These are phyloP conservation scores for Marsdenia floribunda DNA, from an alignment of 257 asterid species.

Conservation along the genomic window DNA sequence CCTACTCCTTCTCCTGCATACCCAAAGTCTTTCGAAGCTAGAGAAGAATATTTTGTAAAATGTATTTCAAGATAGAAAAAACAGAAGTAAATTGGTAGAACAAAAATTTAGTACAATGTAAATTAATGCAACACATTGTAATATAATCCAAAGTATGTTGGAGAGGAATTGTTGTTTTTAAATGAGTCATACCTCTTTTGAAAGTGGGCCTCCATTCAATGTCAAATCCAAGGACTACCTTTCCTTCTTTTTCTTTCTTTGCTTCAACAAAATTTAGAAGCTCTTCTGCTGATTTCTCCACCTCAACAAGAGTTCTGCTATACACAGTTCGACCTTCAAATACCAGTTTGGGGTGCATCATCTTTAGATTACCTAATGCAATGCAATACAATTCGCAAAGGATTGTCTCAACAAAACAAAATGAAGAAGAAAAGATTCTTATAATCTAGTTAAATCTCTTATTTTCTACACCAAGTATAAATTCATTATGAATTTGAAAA, in stretches of 20 bases:
- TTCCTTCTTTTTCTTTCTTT: constrained; percentile 46
- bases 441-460: background rate
- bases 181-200: constrained; percentile 45
- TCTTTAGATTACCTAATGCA: constrained; percentile 8
- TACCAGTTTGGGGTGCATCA: constrained; percentile 38
- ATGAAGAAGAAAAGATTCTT: constrained; percentile 6
- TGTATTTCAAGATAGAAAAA: background rate
- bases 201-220: constrained; percentile 92
- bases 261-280: constrained; percentile 65
- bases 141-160: too few relatives aligned
- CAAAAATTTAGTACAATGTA: background rate
- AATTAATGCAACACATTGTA: background rate
- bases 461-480: too few relatives aligned
- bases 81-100: background rate
- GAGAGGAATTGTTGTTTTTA: background rate
- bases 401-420: background rate
- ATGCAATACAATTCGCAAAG: background rate
- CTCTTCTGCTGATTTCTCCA: constrained; percentile 67
- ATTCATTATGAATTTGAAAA: too few relatives aligned
- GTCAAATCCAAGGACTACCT: constrained; percentile 79
- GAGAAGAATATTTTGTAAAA: background rate
- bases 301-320: constrained; percentile 71
- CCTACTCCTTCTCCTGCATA: background rate
- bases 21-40: background rate
- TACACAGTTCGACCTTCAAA: constrained; percentile 67